phyloP scores from a whole-genome alignment of 176 grass and related monocot genomes.

The Hsuehochloa calcarea region DNA sequence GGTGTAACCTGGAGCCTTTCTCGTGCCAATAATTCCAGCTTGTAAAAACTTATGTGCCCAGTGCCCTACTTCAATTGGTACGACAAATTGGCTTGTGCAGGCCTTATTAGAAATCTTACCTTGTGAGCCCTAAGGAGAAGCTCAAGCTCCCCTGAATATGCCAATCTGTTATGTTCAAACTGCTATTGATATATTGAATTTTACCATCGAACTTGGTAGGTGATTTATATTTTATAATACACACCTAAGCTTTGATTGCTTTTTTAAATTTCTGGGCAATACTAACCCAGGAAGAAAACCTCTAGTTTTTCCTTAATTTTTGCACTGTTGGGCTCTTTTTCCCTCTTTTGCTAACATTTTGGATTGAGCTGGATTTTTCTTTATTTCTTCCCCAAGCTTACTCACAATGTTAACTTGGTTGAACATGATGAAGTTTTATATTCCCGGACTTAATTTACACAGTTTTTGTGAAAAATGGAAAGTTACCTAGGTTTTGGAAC shows the following conservation, averaged over 20 bases:
- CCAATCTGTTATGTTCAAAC: constrained; percentile 14
- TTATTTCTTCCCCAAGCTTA: not conserved
- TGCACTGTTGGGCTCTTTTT: not conserved
- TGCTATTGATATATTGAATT: not conserved
- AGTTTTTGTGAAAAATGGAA: not conserved
- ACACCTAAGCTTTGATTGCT: not conserved
- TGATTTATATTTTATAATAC: not conserved
- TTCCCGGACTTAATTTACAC: not conserved
- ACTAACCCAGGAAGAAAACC: not conserved
- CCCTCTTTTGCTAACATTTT: not conserved
- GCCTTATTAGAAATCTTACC: not conserved
- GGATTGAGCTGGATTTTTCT: not conserved
- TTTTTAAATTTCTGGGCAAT: not conserved
- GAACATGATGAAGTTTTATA: not conserved
- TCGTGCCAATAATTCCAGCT: not conserved
- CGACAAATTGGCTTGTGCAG: not conserved
- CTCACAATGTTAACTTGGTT: not conserved
- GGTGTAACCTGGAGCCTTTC: not conserved
- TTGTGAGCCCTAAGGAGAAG: not conserved
- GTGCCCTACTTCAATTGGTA: not conserved
- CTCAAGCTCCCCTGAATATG: not conserved
- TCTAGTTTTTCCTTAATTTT: not conserved
- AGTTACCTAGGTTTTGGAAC: not conserved
- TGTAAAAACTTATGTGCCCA: not conserved
- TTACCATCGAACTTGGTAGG: not conserved